These are phyloP conservation scores for Tephrocybe sp. DNA, from an alignment of 768 basidiomycete species.

Conservation along the genomic window DNA sequence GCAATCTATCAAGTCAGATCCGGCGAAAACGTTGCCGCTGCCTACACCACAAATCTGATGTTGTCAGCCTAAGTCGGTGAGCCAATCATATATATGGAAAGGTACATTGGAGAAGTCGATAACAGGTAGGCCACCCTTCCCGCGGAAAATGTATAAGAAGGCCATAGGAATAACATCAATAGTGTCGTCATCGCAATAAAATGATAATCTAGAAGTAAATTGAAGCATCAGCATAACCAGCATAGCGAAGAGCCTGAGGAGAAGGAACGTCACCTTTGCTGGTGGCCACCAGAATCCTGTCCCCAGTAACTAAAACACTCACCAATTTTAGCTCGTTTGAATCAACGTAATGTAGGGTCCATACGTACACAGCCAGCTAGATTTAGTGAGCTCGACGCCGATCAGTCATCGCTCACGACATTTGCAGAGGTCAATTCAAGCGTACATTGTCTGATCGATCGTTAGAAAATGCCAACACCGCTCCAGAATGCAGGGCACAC, in stretches of 20 bases:
- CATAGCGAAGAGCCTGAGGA: neutral
- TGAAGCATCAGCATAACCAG: neutral
- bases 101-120: slow-evolving; percentile 63
- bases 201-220: slow-evolving; percentile 38
- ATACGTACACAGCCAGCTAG: slow-evolving; percentile 38
- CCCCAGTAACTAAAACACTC: slow-evolving; percentile 37
- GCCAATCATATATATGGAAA: slow-evolving; percentile 7
- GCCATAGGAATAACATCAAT: slow-evolving; percentile 64
- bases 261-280: slow-evolving; percentile 29
- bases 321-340: neutral
- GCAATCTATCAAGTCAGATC: slow-evolving; percentile 66
- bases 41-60: slow-evolving; percentile 53
- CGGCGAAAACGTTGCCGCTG: slow-evolving; percentile 49
- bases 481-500: slow-evolving; percentile 3
- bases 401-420: too few species aligned
- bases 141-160: slow-evolving; percentile 60
- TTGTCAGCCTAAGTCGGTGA: neutral
- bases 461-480: slow-evolving; percentile 32
- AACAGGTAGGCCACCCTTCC: slow-evolving; percentile 56
- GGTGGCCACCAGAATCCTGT: slow-evolving; percentile 37
- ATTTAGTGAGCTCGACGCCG: too few species aligned
- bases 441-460: slow-evolving; percentile 38
- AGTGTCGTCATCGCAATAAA: slow-evolving; percentile 61
- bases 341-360: neutral
- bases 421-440: neutral